Base-by-base conservation (phyloP, 495 filamentous ascomycete species). In the Saxispiralis lemnorum region DNA sequence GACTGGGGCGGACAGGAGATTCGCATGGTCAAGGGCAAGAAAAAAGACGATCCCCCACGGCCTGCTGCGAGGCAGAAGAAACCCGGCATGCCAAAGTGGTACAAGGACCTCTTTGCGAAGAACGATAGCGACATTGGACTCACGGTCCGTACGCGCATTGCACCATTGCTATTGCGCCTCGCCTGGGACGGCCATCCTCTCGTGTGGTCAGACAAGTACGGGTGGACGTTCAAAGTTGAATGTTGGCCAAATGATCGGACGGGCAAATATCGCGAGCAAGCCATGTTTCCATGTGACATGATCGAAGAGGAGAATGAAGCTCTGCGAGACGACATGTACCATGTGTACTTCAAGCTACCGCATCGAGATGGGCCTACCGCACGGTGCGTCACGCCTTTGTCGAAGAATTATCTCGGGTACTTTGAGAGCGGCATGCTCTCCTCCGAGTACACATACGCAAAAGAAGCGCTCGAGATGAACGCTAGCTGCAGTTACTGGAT, bases 401-500 rank as follows among this genome's bases (percentile, higher is more conserved):
- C 87, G 0, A 99, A 99, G 62, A 68, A 77, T 9, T 99, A 94
- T 52, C 68, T 92, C 42, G 59, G 72, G 38, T 93, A 93, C 56
- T 96, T 96, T 53, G 92, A 96, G 53, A 81, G 79, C 19, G 87
- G 84, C 1, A 83, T 69, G 14, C 64, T 99, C 6, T 77, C 79
- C 5, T 94, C 85, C 14, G 82, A 93, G 53, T 93, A 76, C 57
- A 61, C 76, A 0, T 84, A 93, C 53, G 89, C 89, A 0, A 93
- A 87, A 52, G 84, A 93, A 56, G 89, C 89, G 5, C 66, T 96
- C 41, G 81, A 96, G 44, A 95, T 96, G 92, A 99, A 99, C 54
- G 84, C 87, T 2, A 87, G 83, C 0, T 99, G 89, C 55, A 94
- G 86, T 1, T 99, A 99, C 61, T 99, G 89, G 89, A 96, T 96